Percentiles rank a stretch among this genome's conserved stretches.
These are phyloP conservation scores for Penicillium nucicola DNA, from an alignment of 495 filamentous ascomycete genomes.

Conservation along the genomic window DNA sequence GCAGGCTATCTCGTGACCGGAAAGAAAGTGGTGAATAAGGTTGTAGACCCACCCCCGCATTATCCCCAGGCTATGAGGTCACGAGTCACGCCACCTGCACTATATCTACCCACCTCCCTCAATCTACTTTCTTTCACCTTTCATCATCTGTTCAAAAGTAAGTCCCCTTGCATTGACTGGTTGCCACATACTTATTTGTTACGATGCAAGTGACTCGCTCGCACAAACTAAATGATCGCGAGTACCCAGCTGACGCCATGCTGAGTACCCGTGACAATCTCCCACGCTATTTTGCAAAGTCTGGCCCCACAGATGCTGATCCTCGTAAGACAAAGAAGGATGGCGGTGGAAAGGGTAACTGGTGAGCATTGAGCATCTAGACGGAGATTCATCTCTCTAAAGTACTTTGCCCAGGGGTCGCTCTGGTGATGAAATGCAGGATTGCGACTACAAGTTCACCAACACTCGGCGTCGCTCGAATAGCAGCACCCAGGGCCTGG, in stretches of 20 bases:
- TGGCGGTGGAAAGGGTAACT: conserved; percentile 88
- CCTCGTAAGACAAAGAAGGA: conserved; percentile 97
- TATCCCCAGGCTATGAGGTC: conserved; percentile 19
- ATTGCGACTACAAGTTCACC: conserved; percentile 73
- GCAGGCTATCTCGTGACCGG: too few relatives aligned
- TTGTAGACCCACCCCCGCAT: conserved; percentile 22
- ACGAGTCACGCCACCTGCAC: conserved; percentile 15
- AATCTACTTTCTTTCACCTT: background rate
- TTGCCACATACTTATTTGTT: background rate
- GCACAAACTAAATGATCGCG: conserved; percentile 87
- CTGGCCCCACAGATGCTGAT: conserved; percentile 73
- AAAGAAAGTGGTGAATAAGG: conserved; percentile 6
- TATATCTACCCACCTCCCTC: background rate
- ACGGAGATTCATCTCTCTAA: conserved; percentile 1
- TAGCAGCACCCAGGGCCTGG: conserved; percentile 67
- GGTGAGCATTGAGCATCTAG: conserved; percentile 53
- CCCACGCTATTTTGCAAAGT: conserved; percentile 90
- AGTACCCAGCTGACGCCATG: conserved; percentile 69
- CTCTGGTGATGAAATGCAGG: conserved; percentile 76
- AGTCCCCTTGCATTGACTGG: background rate
- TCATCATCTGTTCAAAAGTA: conserved; percentile 1
- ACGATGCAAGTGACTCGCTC: conserved; percentile 82
- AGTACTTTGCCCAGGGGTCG: conserved; percentile 60
- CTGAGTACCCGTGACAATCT: conserved; percentile 64
- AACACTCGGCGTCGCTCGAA: conserved; percentile 92